Conservation (phyloP, 371 early-diverging fungal genomes). For the Mucor circinelloides region DNA sequence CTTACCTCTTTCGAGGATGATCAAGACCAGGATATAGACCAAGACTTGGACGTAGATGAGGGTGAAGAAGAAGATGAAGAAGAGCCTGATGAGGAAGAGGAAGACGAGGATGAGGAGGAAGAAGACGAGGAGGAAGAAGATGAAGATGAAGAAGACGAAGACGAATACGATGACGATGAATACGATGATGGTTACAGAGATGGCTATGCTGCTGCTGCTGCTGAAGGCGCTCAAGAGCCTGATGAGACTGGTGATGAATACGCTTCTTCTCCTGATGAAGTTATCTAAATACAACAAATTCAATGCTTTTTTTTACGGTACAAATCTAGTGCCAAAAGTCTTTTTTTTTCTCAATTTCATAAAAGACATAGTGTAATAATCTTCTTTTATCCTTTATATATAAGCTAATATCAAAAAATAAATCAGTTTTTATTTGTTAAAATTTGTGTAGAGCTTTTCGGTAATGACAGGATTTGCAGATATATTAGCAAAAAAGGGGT, state of each 20-base stretch:
- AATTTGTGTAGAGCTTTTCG: not conserved
- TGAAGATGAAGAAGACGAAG: not conserved
- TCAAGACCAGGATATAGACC: not conserved
- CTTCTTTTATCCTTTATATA: not conserved
- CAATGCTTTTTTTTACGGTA: not conserved
- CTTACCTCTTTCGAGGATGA: not conserved
- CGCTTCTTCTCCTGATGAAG: not conserved
- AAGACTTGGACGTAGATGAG: not conserved
- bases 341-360: not conserved
- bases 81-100: not conserved
- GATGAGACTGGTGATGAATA: not conserved
- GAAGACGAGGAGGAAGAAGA: not conserved
- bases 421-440: not conserved
- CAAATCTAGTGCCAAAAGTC: not conserved
- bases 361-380: not conserved
- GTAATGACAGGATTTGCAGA: not conserved
- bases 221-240: not conserved
- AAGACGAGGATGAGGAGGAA: not conserved
- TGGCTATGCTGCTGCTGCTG: not conserved
- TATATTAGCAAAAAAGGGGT: too few relatives aligned
- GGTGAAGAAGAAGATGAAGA: not conserved
- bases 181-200: not conserved
- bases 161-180: not conserved
- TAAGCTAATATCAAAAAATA: not conserved
- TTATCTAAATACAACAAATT: not conserved